phyloP scores from a whole-genome alignment of 257 asterid species.

The Solanum okadae region DNA sequence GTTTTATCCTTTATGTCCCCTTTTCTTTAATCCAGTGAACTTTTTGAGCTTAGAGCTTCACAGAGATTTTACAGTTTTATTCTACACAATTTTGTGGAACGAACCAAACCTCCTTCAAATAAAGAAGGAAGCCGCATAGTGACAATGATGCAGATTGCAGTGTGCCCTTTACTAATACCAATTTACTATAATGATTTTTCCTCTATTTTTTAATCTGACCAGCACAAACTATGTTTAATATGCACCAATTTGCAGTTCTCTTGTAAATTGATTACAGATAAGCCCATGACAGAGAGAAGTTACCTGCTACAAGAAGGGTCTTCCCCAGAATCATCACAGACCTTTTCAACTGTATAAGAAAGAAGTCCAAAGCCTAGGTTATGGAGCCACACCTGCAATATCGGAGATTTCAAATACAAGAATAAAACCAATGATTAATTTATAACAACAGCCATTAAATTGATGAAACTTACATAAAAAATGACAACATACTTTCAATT shows the following conservation, averaged over 20 bases:
- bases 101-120: neutral
- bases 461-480: neutral
- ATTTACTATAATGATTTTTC: neutral
- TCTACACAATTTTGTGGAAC: neutral
- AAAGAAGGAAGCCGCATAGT: neutral
- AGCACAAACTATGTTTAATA: neutral
- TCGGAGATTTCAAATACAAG: neutral
- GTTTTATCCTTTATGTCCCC: neutral
- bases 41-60: neutral
- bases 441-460: neutral
- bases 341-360: constrained; percentile 47
- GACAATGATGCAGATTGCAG: neutral
- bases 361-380: constrained; percentile 43
- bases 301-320: constrained; percentile 97
- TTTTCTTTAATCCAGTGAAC: neutral
- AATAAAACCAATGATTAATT: neutral
- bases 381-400: constrained; percentile 77
- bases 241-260: neutral
- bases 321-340: constrained; percentile 94
- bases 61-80: neutral
- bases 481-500: neutral
- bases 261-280: neutral
- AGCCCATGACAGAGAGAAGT: constrained; percentile 1
- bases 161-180: neutral
- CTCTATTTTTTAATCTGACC: neutral